These are phyloP conservation scores for Aspergillus conjunctus DNA, from an alignment of 495 filamentous ascomycete genomes.

Conservation along the genomic window DNA sequence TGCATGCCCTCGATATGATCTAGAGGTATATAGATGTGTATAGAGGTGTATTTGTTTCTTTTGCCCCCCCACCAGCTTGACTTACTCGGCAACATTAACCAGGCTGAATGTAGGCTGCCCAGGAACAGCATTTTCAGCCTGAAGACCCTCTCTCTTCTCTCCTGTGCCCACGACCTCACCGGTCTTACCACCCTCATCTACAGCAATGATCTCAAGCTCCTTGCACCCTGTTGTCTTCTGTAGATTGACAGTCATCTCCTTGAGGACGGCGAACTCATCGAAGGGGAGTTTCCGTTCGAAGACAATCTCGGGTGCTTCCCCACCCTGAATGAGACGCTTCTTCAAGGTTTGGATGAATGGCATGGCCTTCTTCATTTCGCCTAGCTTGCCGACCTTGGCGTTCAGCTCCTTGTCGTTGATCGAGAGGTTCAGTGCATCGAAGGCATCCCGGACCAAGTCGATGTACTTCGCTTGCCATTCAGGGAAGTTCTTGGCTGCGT, in stretches of 20 bases:
- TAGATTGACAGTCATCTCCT: slow-evolving; percentile 58
- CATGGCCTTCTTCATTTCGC: slow-evolving; percentile 97
- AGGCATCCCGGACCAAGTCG: slow-evolving; percentile 70
- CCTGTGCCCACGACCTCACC: slow-evolving; percentile 58
- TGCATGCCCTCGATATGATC: background rate
- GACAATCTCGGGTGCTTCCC: slow-evolving; percentile 60
- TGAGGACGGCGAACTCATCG: slow-evolving; percentile 73
- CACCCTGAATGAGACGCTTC: slow-evolving; percentile 65
- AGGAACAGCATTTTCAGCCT: slow-evolving; percentile 72
- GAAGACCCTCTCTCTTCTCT: slow-evolving; percentile 56
- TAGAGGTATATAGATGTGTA: background rate
- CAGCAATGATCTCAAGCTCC: slow-evolving; percentile 62
- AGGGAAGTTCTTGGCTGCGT: slow-evolving; percentile 73
- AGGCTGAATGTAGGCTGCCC: slow-evolving; percentile 78
- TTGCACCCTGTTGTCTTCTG: slow-evolving; percentile 67
- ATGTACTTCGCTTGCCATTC: slow-evolving; percentile 92
- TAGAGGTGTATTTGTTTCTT: background rate
- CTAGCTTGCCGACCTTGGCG: slow-evolving; percentile 71
- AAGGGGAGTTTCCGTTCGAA: slow-evolving; percentile 83
- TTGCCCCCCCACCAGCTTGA: background rate
- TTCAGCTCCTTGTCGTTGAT: slow-evolving; percentile 80
- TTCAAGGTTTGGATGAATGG: slow-evolving; percentile 90
- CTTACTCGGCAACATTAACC: slow-evolving; percentile 59
- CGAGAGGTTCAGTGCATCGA: slow-evolving; percentile 54
- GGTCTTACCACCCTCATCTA: slow-evolving; percentile 70